Conservation (phyloP, 2,329 filamentous ascomycete species). For the Neofusicoccum laricinum region DNA sequence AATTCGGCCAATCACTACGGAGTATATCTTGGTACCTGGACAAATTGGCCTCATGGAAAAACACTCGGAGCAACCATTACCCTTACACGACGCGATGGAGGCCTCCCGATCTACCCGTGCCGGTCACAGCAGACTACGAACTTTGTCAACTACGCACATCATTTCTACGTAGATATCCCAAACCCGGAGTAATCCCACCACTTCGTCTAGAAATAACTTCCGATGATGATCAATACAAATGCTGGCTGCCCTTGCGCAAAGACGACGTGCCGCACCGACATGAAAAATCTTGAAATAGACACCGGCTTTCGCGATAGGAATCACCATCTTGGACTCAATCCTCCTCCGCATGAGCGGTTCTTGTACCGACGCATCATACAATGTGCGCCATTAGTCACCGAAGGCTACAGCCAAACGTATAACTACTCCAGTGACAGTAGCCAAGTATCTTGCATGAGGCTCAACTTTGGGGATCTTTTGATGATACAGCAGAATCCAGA, state of each 20-base stretch:
- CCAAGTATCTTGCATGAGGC: no score
- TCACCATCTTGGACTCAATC: not conserved
- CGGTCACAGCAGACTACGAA: no score
- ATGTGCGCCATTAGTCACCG: not conserved
- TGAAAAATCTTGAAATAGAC: not conserved
- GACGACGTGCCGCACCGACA: not conserved
- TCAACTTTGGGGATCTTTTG: no score
- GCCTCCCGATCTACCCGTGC: conserved; percentile 31
- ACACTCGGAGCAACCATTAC: conserved; percentile 23
- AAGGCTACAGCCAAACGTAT: not conserved
- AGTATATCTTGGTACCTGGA: conserved; percentile 17
- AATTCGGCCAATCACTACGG: not conserved
- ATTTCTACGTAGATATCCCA: not conserved
- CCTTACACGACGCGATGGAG: conserved; percentile 26
- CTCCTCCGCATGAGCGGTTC: not conserved
- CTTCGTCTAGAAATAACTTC: no score
- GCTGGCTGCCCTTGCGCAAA: not conserved
- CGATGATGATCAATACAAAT: no score
- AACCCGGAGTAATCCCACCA: no score
- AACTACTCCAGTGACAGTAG: not conserved
- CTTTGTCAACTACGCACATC: not conserved
- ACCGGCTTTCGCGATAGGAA: not conserved
- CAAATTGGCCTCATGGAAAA: conserved; percentile 26
- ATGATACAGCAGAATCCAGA: no score
- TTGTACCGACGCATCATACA: not conserved